Percentiles rank a stretch among this genome's conserved stretches.
These are phyloP conservation scores for Saccharomycopsis fibuligera DNA, from an alignment of 805 yeast species.

Conservation along the genomic window DNA sequence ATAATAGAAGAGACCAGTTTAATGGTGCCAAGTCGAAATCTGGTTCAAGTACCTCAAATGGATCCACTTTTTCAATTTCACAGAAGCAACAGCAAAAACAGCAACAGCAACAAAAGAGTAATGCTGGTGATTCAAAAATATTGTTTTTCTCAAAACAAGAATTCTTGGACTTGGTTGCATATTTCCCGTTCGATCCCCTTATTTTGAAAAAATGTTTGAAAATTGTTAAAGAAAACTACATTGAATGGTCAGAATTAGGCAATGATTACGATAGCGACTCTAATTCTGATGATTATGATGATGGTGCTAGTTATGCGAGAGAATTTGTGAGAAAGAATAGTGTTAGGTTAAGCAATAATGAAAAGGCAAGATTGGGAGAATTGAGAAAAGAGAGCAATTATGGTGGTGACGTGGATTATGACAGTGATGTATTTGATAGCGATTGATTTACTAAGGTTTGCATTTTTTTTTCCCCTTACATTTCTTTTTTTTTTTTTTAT, in stretches of 20 bases:
- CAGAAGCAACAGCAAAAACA: not conserved
- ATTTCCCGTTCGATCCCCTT: conserved; percentile 93
- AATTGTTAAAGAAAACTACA: conserved; percentile 49
- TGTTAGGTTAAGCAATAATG: too few species aligned
- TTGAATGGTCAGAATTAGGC: conserved; percentile 81
- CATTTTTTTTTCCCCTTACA: too few species aligned
- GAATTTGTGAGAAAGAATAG: conserved; percentile 7
- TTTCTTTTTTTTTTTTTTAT: too few species aligned
- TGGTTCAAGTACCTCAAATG: not conserved
- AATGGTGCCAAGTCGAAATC: conserved; percentile 28
- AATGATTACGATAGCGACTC: conserved; percentile 34
- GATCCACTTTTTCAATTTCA: not conserved
- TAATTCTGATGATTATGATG: conserved; percentile 5
- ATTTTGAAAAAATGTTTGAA: conserved; percentile 56
- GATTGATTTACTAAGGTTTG: too few species aligned
- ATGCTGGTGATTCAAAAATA: conserved; percentile 9
- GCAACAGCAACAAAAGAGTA: conserved; percentile 4
- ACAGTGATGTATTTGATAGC: not conserved
- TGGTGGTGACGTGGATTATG: not conserved
- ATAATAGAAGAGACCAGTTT: conserved; percentile 70
- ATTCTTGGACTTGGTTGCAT: conserved; percentile 84
- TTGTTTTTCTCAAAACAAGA: conserved; percentile 61
- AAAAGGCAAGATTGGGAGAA: too few species aligned
- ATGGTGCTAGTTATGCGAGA: not conserved
- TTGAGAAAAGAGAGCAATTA: not conserved